Percentiles rank a stretch among this genome's conserved stretches.
Conservation (phyloP, 2,329 filamentous ascomycete species). For the Penicillium sp. region DNA sequence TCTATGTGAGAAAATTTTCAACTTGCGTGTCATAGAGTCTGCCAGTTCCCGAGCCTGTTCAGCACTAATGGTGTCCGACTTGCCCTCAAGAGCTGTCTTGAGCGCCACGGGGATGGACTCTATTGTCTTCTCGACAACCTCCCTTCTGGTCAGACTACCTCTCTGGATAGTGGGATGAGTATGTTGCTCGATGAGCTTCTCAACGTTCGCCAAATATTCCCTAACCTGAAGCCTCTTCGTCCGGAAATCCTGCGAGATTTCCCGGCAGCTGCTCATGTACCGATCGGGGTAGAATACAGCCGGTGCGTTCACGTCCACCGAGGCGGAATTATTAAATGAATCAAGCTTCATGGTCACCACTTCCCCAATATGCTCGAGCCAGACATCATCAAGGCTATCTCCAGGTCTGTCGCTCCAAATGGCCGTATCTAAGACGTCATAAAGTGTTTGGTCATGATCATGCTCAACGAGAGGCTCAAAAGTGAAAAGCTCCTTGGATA, state of each 20-base stretch:
- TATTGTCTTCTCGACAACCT: slow-evolving; percentile 35
- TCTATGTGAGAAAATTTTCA: slow-evolving; percentile 34
- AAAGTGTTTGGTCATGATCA: slow-evolving; percentile 43
- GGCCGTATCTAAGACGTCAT: slow-evolving; percentile 49
- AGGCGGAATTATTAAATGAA: slow-evolving; percentile 31
- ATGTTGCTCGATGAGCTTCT: slow-evolving; percentile 29
- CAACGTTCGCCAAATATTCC: slow-evolving; percentile 30
- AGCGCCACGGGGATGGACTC: slow-evolving; percentile 26
- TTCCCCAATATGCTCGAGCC: slow-evolving; percentile 48
- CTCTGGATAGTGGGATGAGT: slow-evolving; percentile 19
- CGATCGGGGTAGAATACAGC: slow-evolving; percentile 54
- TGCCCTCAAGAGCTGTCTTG: slow-evolving; percentile 13
- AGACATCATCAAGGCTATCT: slow-evolving; percentile 41
- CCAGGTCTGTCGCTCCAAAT: slow-evolving; percentile 45
- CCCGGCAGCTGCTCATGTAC: slow-evolving; percentile 51
- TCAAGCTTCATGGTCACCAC: slow-evolving; percentile 49
- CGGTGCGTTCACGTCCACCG: slow-evolving; percentile 48
- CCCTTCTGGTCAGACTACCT: slow-evolving; percentile 23
- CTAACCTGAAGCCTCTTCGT: slow-evolving; percentile 31
- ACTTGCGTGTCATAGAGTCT: slow-evolving; percentile 29
- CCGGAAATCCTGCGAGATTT: slow-evolving; percentile 45
- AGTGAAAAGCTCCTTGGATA: slow-evolving; percentile 35
- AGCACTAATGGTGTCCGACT: slow-evolving; percentile 9
- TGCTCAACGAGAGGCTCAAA: slow-evolving; percentile 38
- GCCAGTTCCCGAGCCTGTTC: slow-evolving; percentile 21